Base-by-base conservation (phyloP, 2,329 filamentous ascomycete species). In the Exserohilum turcica region DNA sequence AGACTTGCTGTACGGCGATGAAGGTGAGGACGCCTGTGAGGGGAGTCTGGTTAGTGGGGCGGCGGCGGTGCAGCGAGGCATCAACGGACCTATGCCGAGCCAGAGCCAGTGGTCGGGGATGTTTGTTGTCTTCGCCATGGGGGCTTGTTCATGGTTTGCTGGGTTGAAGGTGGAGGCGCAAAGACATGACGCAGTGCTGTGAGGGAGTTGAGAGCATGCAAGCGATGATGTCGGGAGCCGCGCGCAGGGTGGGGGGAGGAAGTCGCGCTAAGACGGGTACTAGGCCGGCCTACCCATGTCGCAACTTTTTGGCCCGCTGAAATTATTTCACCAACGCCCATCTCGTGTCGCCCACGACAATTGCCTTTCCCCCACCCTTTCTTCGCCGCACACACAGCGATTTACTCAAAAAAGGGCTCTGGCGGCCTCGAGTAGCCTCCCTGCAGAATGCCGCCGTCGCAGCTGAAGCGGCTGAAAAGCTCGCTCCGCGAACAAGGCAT, bases 381-480 rank as follows among this genome's bases (percentile, higher is more conserved):
- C 31, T 35, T 35, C 31, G 21, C 19, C 15, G 42, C 31, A 21
- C 31, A 31, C 42, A n/a, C 48, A 40, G 37, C 32, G 37, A 31
- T 32, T 19, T 21, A 12, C 6, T 12, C 9, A 10, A 37, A 27
- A 51, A 24, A 51, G 33, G 21, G 43, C 33, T 43, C 39, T 36
- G 27, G 32, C 13, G 39, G 38, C 28, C 40, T 40, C 31, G 8
- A 39, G 13, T 18, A 8, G 13, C 3, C 5, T 16, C 6, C 31
- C 27, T 8, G 7, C 12, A 59, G 31, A 6, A 99, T 99, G 94
- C 87, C 93, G 64, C 91, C 92, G 59, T 99, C 95, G 10, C 95
- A 99, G 80, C 83, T 99, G 53, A 99, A 97, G 78, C 89, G 92
- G 76, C 84, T 99, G 38, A 99, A 97, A 78, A 84, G 90, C 63